Conservation (phyloP, 1,139 yeast species). For the Candida sp. region DNA sequence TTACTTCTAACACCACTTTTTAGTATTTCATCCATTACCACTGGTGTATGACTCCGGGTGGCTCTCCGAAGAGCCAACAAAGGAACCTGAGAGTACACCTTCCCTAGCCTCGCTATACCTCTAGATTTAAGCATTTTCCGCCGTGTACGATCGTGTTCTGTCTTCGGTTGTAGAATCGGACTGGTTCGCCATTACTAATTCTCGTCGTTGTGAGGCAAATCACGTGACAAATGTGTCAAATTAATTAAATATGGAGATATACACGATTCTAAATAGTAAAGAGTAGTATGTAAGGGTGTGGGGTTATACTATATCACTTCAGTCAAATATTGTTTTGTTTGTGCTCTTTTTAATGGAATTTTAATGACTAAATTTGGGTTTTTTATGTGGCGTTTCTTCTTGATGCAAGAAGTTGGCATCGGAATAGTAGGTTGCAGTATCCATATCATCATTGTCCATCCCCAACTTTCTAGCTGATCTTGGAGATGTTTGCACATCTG, state of each 20-base stretch:
- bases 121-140: background rate
- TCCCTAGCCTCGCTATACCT: background rate
- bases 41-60: constrained; percentile 1
- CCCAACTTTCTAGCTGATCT: constrained; percentile 18
- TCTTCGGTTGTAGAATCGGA: background rate
- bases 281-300: too few species aligned
- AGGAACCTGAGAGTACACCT: background rate
- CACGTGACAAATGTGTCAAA: background rate
- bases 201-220: background rate
- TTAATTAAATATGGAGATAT: background rate
- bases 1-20: background rate
- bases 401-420: constrained; percentile 32
- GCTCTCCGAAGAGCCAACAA: background rate
- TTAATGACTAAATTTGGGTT: background rate
- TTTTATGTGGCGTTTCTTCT: background rate
- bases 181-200: background rate
- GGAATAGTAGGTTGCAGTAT: constrained; percentile 34
- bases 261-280: background rate
- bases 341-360: background rate
- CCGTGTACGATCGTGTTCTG: background rate
- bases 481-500: background rate
- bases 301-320: too few species aligned
- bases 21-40: background rate
- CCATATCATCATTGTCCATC: constrained; percentile 34
- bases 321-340: too few species aligned